A percentile compares a stretch with the other conserved stretches of the same genome.
Conservation (phyloP, 106 monocot species). For the Allium fistulosum region DNA sequence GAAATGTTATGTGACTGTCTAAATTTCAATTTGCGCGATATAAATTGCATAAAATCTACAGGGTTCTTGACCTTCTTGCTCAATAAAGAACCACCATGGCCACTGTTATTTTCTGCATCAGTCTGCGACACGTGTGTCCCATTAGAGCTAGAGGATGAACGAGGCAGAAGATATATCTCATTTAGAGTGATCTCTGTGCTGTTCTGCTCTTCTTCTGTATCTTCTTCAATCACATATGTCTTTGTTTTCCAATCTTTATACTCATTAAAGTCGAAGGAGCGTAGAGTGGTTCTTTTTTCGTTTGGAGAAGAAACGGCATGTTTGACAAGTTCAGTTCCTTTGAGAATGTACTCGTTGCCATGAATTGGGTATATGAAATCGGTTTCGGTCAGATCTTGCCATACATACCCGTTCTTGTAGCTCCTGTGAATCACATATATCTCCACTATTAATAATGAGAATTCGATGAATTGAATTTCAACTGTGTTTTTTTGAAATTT, state of each 20-base stretch:
- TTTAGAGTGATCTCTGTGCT: constrained; percentile 32
- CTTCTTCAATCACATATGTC: constrained; percentile 4
- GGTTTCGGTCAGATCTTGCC: constrained; percentile 84
- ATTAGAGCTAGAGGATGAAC: constrained; percentile 65
- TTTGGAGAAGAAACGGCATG: not conserved
- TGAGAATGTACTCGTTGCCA: constrained; percentile 85
- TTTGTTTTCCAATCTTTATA: constrained; percentile 48
- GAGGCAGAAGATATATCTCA: constrained; percentile 63
- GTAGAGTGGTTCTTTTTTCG: constrained; percentile 22
- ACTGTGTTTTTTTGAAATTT: no score
- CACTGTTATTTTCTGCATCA: not conserved
- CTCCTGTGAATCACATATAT: constrained; percentile 29
- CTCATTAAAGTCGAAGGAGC: constrained; percentile 41
- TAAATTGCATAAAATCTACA: constrained; percentile 35
- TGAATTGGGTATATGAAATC: constrained; percentile 76
- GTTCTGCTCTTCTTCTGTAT: constrained; percentile 3
- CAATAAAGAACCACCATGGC: constrained; percentile 4
- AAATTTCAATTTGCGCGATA: constrained; percentile 29
- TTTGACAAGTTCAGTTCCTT: constrained; percentile 67
- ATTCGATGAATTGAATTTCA: no score
- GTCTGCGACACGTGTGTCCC: constrained; percentile 41
- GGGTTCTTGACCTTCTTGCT: constrained; percentile 12
- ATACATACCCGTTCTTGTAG: constrained; percentile 91
- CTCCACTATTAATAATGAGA: no score
- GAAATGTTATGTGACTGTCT: not conserved